Base-by-base conservation (phyloP, 176 grass and related monocot genomes). In the Chloris gayana region DNA sequence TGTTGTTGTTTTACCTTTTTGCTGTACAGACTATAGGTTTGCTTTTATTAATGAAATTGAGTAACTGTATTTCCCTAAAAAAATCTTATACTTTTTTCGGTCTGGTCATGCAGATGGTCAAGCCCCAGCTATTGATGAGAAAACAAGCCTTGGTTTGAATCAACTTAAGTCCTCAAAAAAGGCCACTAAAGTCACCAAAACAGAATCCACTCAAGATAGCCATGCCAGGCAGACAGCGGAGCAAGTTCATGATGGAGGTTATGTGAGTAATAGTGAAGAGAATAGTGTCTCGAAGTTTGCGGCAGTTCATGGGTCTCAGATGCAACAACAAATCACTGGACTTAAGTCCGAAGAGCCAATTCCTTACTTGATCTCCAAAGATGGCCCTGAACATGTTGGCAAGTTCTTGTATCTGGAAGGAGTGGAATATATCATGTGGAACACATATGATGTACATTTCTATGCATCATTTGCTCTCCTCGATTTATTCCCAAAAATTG, bases 391-490 rank as follows among this genome's bases (percentile, higher is more conserved):
- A 91, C 91, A 99, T 86, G 92, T 95, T 79, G 96, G 96, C 31
- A 95, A 88, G 67, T 99, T 99, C 83, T 83, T 99, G 72, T 99
- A 99, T 78, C 81, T 99, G 71, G 96, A 99, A 85, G 96, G 96
- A 71, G 90, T 95, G 50, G 96, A 99, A 50, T 99, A 99, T 78
- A 91, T 95, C 70, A 95, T 99, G 96, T 99, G 96, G 96, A 86
- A 85, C 68, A 99, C 96, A 17, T 99, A 99, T 84, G 92, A 99
- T 86, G 96, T 99, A 69, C 96, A 99, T 80, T 99, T 99, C 51
- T 99, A 99, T 82, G 92, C 96, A 81, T 99, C 96, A 65, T 99
- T 99, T 82, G 92, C 96, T 74, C 96, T 99, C 65, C 88, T 99
- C 35, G 90, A 93, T 74, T 89, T 99, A 26, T 99, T 99, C 50